phyloP scores from a whole-genome alignment of 2,329 filamentous ascomycete species.

The Xylaria sp. region DNA sequence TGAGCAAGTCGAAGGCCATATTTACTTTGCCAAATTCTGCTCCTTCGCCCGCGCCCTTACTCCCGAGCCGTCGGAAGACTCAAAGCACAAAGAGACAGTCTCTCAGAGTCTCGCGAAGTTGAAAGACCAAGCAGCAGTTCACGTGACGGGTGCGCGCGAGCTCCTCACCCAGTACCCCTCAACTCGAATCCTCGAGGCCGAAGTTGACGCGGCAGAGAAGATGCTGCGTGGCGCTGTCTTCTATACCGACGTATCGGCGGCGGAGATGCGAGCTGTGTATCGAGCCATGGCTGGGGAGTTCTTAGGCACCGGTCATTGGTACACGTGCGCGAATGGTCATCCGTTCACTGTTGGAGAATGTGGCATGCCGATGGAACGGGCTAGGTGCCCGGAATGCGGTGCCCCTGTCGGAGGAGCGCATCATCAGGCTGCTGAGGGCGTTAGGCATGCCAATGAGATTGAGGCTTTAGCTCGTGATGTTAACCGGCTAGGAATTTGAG shows the following conservation, averaged over 20 bases:
- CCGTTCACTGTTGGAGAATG: conserved; percentile 74
- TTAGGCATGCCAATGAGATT: conserved; percentile 60
- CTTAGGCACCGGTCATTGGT: conserved; percentile 69
- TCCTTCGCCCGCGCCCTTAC: conserved; percentile 53
- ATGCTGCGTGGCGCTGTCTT: conserved; percentile 60
- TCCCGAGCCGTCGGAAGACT: not conserved
- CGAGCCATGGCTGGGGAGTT: conserved; percentile 63
- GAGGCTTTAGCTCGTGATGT: conserved; percentile 49
- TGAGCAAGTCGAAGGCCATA: conserved; percentile 61
- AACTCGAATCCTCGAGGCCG: conserved; percentile 48
- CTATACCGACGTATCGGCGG: conserved; percentile 59
- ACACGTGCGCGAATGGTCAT: conserved; percentile 66
- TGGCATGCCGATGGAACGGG: conserved; percentile 70
- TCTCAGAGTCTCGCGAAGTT: conserved; percentile 14
- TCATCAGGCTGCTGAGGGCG: conserved; percentile 63
- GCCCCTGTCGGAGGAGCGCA: conserved; percentile 64
- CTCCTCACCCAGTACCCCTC: conserved; percentile 28
- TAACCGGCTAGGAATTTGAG: conserved; percentile 20
- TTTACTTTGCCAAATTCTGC: conserved; percentile 61
- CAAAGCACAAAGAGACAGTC: not conserved
- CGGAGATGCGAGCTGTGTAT: conserved; percentile 63
- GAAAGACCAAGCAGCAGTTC: conserved; percentile 31
- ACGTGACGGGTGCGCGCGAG: conserved; percentile 33
- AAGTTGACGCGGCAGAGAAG: conserved; percentile 58
- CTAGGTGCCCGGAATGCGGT: conserved; percentile 71